Evolutionary conservation across 176 grass and related monocot species (phyloP).

Genomic region (Musa acuminata): DNA sequence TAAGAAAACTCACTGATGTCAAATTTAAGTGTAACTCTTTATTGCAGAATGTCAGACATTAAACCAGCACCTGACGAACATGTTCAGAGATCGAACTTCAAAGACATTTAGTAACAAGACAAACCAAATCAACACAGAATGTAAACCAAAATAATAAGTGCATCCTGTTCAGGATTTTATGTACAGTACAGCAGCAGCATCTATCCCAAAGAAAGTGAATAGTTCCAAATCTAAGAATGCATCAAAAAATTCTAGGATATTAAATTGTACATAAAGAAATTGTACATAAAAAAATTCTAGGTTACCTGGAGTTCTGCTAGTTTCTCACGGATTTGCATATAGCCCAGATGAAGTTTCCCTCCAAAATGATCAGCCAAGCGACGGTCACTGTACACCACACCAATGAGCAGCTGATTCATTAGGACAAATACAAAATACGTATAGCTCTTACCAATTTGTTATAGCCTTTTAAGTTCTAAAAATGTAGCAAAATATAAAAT

Average conservation of each 20-base stretch:
- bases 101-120: conserved; percentile 12
- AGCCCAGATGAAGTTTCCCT: conserved; percentile 95
- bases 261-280: background rate
- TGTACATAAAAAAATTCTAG: too few relatives aligned
- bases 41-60: conserved; percentile 21
- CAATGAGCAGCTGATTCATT: background rate
- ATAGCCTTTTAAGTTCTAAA: too few relatives aligned
- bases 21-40: conserved; percentile 14
- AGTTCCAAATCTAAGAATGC: background rate
- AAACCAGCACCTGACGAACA: conserved; percentile 15
- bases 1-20: conserved; percentile 16
- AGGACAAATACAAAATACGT: too few relatives aligned
- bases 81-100: conserved; percentile 16
- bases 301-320: conserved; percentile 58
- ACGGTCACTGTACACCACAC: conserved; percentile 58
- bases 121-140: background rate
- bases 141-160: background rate
- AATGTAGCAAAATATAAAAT: too few relatives aligned
- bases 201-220: background rate
- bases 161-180: background rate
- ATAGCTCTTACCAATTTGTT: too few relatives aligned
- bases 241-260: conserved; percentile 3
- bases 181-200: background rate
- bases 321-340: conserved; percentile 90
- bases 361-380: conserved; percentile 99